Evolutionary conservation across 2,329 filamentous ascomycete species (phyloP), one percentile per base, ranked within the genome.

Genomic region (Fusarium transvaalense): DNA sequence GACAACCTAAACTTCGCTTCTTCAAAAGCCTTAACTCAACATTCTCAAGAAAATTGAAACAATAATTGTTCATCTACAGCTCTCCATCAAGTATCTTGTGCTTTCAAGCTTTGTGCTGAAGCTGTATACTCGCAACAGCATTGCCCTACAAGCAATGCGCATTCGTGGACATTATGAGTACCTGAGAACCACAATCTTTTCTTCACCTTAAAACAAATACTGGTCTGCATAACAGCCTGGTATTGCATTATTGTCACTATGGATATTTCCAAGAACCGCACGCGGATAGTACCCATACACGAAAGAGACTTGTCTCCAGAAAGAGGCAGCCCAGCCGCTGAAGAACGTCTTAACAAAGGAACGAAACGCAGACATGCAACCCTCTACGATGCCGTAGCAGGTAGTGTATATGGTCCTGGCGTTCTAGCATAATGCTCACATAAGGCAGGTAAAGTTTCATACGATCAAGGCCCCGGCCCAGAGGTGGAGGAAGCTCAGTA

Each of bases 351-450:
- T 23, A 57, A 42, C 15, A 66, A 50, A 41, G 59, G 68, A 45
- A 55, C 71, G 35, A 71, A 68, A 47, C 75, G 77, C 42, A 77
- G 77, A 17, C 75, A 78, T 37, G 83, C 85, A 39, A 92, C 85
- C 21, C 78, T 94, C 21, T 94, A 91, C 77, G 91, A 94, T 78
- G 91, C 90, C 17, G 89, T 92, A 55, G 90, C 90, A 73, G 90
- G 90, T 91, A 76, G 69, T 78, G 21, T 48, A 31, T 41, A 25
- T 58, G 31, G 43, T 43, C 25, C 13, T 32, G 10, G 31, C 14
- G n/a, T 6, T 35, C 21, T 21, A 58, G 64, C 51, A 67, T 58
- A 41, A 72, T 62, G 48, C 75, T 78, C 59, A 77, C 66, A 37
- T 31, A 45, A 65, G 61, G 61, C 68, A 78, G 77, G 77, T 59